Evolutionary conservation across 75 land plant genomes (phyloP).

Genomic region (Isoetes taiwanensis): DNA sequence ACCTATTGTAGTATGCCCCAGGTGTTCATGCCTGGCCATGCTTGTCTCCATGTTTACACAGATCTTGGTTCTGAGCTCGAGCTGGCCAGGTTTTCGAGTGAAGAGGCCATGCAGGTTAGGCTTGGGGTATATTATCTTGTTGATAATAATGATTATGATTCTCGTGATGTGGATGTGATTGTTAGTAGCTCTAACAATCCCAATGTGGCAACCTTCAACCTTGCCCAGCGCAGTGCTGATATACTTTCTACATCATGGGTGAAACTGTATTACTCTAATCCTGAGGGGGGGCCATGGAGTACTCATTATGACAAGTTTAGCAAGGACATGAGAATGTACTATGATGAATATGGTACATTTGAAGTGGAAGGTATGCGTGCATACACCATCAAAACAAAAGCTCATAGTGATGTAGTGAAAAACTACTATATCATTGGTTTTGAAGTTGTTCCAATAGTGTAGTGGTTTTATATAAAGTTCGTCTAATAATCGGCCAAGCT

Average conservation of each 20-base stretch:
- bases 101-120: neutral
- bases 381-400: neutral
- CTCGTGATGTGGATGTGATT: neutral
- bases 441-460: neutral
- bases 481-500: neutral
- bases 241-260: neutral
- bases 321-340: neutral
- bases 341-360: neutral
- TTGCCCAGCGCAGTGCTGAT: neutral
- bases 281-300: neutral
- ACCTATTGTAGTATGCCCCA: slow-evolving; percentile 8
- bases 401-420: neutral
- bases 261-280: neutral
- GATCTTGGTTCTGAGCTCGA: neutral
- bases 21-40: neutral
- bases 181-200: neutral
- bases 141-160: neutral
- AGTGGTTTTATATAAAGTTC: too few relatives aligned
- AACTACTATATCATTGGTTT: neutral
- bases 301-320: neutral
- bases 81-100: neutral
- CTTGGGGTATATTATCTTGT: neutral
- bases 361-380: neutral
- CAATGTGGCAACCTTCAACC: neutral
- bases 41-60: neutral